phyloP scores from a whole-genome alignment of 495 filamentous ascomycete genomes.

The Tetracladium setigerum region DNA sequence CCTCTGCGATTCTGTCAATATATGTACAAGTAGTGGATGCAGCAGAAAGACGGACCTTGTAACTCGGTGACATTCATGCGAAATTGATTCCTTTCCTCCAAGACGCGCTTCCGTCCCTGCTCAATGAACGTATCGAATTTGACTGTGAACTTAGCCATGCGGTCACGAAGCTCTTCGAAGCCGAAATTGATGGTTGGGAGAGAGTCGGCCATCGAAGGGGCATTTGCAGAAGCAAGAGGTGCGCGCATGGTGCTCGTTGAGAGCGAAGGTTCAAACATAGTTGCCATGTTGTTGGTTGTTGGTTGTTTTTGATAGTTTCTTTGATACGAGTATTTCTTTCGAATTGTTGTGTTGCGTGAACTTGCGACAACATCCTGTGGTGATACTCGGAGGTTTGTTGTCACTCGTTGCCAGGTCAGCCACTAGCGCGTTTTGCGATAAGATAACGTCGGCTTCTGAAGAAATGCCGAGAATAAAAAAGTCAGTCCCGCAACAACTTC shows the following conservation, averaged over 20 bases:
- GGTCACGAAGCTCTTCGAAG: slow-evolving; percentile 89
- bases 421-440: not conserved
- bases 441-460: not conserved
- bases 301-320: not conserved
- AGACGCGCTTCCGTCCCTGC: slow-evolving; percentile 73
- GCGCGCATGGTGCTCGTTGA: slow-evolving; percentile 69
- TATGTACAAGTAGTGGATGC: not conserved
- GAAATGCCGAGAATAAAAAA: not conserved
- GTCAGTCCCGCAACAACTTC: not conserved
- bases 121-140: slow-evolving; percentile 94
- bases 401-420: not conserved
- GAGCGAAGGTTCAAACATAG: slow-evolving; percentile 67
- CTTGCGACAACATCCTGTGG: not conserved
- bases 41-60: slow-evolving; percentile 51
- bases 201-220: slow-evolving; percentile 57
- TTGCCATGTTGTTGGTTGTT: slow-evolving; percentile 43
- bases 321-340: too few relatives aligned
- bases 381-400: not conserved
- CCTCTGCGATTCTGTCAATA: slow-evolving; percentile 47
- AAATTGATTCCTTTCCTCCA: slow-evolving; percentile 92
- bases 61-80: slow-evolving; percentile 81
- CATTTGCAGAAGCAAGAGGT: slow-evolving; percentile 40
- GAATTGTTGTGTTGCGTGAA: not conserved
- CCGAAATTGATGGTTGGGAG: slow-evolving; percentile 91
- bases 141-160: slow-evolving; percentile 88